These are phyloP conservation scores for Dictyostelium firmibasis DNA, from an alignment of 78 protist species.

Conservation along the genomic window DNA sequence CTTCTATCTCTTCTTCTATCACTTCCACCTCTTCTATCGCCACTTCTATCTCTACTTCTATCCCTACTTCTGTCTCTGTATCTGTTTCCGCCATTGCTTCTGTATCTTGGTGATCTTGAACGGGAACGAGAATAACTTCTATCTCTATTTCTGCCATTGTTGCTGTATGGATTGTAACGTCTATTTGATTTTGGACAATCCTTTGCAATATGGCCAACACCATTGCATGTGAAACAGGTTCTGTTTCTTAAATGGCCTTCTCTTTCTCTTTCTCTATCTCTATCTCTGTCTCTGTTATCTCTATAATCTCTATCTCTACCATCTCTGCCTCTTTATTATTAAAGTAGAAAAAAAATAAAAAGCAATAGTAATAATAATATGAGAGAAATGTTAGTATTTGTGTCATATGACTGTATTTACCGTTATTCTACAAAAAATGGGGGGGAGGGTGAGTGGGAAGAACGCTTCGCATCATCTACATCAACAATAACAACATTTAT, in stretches of 20 bases:
- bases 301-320: constrained; percentile 7
- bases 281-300: constrained; percentile 1
- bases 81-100: neutral
- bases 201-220: constrained; percentile 3
- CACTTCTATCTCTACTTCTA: constrained; percentile 5
- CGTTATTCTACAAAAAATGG: neutral
- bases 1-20: constrained; percentile 27
- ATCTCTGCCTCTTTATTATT: neutral
- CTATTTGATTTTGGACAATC: neutral
- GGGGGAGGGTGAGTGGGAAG: no score
- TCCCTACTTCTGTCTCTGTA: constrained; percentile 1
- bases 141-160: neutral
- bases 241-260: constrained; percentile 16
- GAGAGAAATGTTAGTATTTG: neutral
- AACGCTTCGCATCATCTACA: no score
- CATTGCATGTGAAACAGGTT: constrained; percentile 27
- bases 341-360: neutral
- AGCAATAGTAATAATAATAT: no score
- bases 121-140: neutral
- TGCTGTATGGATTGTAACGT: neutral
- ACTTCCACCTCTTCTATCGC: neutral
- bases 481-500: no score
- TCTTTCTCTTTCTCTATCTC: constrained; percentile 26
- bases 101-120: neutral
- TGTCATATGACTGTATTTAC: neutral